These are phyloP conservation scores for Ceratocystis lukuohia DNA, from an alignment of 2,329 filamentous ascomycete genomes.

Conservation along the genomic window DNA sequence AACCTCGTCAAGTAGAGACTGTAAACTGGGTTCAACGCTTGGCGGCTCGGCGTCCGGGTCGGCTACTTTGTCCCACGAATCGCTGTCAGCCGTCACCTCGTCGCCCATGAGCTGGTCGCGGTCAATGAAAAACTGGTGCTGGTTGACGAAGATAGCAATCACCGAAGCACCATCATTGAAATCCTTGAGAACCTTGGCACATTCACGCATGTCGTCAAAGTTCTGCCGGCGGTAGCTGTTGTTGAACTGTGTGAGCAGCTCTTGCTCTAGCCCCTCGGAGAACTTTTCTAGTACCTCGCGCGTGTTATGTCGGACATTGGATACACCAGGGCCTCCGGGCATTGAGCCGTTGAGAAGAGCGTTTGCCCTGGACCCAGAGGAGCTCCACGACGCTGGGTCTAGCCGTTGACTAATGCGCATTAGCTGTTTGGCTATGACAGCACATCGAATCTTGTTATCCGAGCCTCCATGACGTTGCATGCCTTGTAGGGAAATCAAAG, in stretches of 20 bases:
- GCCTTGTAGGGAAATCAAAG: slow-evolving; percentile 76
- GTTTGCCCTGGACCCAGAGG: slow-evolving; percentile 46
- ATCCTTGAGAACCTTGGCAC: slow-evolving; percentile 81
- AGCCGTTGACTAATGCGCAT: slow-evolving; percentile 88
- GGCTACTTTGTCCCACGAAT: slow-evolving; percentile 81
- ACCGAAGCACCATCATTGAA: slow-evolving; percentile 95
- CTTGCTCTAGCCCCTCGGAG: slow-evolving; percentile 87
- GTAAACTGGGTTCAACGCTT: slow-evolving; percentile 79
- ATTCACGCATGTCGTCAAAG: slow-evolving; percentile 97
- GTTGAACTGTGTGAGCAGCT: slow-evolving; percentile 90
- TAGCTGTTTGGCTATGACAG: slow-evolving; percentile 83
- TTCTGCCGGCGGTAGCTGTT: slow-evolving; percentile 91
- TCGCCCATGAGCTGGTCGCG: slow-evolving; percentile 81
- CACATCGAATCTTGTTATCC: slow-evolving; percentile 87
- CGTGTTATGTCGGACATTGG: slow-evolving; percentile 46
- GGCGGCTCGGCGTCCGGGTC: slow-evolving; percentile 89
- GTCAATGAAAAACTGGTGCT: slow-evolving; percentile 99
- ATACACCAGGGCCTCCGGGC: slow-evolving; percentile 18
- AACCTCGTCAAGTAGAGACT: slow-evolving; percentile 87
- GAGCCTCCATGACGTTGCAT: slow-evolving; percentile 71
- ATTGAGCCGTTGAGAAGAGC: slow-evolving; percentile 37
- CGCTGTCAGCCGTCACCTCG: slow-evolving; percentile 60
- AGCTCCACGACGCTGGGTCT: slow-evolving; percentile 61
- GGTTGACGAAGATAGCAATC: slow-evolving; percentile 92
- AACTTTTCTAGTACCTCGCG: slow-evolving; percentile 93